Conservation (phyloP, 1,139 yeast species). For the Pichia cactophila region DNA sequence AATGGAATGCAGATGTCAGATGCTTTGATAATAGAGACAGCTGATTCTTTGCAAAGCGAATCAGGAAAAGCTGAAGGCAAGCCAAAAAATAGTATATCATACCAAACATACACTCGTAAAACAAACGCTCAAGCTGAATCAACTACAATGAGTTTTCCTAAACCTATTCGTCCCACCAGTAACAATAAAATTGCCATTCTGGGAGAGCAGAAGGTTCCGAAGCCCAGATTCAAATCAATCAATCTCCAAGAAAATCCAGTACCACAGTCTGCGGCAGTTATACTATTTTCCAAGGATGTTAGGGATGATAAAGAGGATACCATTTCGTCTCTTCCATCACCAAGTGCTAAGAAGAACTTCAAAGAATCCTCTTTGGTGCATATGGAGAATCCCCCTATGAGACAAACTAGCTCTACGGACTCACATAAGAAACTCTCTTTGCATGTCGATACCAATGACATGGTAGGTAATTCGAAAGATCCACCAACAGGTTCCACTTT, state of each 20-base stretch:
- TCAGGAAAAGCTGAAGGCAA: constrained; percentile 1
- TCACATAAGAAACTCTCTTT: constrained; percentile 3
- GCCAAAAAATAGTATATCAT: background rate
- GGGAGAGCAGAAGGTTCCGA: constrained; percentile 24
- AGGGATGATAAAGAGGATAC: constrained; percentile 8
- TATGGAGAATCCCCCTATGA: background rate
- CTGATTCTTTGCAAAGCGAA: constrained; percentile 2
- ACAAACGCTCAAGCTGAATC: constrained; percentile 2
- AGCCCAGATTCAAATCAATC: constrained; percentile 20
- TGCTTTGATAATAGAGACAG: constrained; percentile 49
- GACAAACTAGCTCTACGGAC: constrained; percentile 1
- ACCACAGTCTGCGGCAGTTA: constrained; percentile 24
- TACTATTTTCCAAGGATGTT: constrained; percentile 24
- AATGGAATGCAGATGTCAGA: constrained; percentile 63
- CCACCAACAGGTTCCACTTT: background rate
- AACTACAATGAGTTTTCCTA: background rate
- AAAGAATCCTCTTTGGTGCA: background rate
- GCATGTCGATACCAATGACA: constrained; percentile 7
- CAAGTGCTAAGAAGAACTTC: background rate
- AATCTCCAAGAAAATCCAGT: constrained; percentile 3
- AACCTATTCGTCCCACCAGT: background rate
- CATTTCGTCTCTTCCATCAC: constrained; percentile 8
- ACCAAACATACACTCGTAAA: background rate
- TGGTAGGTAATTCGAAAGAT: background rate
- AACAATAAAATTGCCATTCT: constrained; percentile 21